These are phyloP conservation scores for Hypoxylon intermedium DNA, from an alignment of 495 filamentous ascomycete species.

Conservation along the genomic window DNA sequence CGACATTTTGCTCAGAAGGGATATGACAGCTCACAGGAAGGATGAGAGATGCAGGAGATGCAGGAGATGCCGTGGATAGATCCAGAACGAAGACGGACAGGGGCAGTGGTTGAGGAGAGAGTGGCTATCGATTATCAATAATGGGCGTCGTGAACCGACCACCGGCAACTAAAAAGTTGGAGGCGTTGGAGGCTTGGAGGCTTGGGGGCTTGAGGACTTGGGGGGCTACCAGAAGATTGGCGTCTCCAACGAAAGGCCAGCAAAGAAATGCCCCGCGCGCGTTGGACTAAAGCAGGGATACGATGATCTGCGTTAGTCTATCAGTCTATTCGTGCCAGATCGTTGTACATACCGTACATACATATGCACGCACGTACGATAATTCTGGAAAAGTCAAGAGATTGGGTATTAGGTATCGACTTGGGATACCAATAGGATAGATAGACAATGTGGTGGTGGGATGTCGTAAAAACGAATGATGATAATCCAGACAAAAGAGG, in stretches of 20 bases:
- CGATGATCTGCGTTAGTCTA: slow-evolving; percentile 35
- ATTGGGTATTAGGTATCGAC: not conserved
- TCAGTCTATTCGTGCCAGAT: slow-evolving; percentile 40
- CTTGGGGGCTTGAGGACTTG: slow-evolving; percentile 1
- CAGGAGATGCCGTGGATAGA: slow-evolving; percentile 9
- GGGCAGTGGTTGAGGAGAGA: not conserved
- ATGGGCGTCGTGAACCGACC: slow-evolving; percentile 18
- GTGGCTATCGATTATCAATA: slow-evolving; percentile 13
- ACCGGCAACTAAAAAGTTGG: slow-evolving; percentile 11
- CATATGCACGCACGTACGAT: slow-evolving; percentile 4
- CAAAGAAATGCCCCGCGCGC: slow-evolving; percentile 28
- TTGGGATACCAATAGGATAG: not conserved
- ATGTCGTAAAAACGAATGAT: slow-evolving; percentile 28
- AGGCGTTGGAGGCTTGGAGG: slow-evolving; percentile 3
- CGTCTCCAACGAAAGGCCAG: slow-evolving; percentile 30
- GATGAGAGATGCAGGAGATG: slow-evolving; percentile 1
- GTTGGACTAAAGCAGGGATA: slow-evolving; percentile 24
- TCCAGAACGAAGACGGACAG: too few species aligned
- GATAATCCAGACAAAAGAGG: not conserved
- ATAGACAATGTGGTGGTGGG: not conserved
- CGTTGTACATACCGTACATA: slow-evolving; percentile 24
- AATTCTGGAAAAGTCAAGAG: not conserved
- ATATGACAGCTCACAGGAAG: slow-evolving; percentile 5
- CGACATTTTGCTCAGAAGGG: slow-evolving; percentile 25
- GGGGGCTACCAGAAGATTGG: not conserved